These are phyloP conservation scores for Closterium sp. DNA, from an alignment of 139 green algal genomes.

Conservation along the genomic window DNA sequence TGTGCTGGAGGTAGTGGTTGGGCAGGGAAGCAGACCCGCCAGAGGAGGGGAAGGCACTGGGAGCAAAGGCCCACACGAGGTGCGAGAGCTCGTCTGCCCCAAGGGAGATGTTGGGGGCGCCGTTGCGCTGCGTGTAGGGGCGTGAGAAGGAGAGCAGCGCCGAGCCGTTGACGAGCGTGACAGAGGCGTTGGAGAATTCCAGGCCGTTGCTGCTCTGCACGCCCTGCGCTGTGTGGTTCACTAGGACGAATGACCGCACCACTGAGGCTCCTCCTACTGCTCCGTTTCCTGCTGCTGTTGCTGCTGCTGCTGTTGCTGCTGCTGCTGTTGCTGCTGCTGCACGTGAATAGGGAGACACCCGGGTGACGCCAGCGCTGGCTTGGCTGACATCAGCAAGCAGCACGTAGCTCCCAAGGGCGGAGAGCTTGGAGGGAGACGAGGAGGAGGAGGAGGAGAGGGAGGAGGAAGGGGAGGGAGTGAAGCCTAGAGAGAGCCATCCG, in stretches of 20 bases:
- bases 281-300: background rate
- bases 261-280: background rate
- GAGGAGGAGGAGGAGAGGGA: background rate
- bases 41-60: background rate
- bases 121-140: background rate
- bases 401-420: background rate
- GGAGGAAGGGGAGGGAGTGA: background rate
- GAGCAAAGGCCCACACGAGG: background rate
- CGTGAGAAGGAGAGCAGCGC: background rate
- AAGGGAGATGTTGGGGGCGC: background rate
- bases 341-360: background rate
- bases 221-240: background rate
- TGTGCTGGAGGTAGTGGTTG: background rate
- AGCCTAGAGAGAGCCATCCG: background rate
- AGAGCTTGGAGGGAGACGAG: background rate
- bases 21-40: background rate
- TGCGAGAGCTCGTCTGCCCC: background rate
- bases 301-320: background rate
- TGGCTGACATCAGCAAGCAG: background rate
- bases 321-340: background rate
- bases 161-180: background rate
- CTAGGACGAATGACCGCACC: background rate
- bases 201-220: background rate
- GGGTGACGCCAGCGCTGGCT: background rate
- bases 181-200: background rate